Base-by-base conservation (phyloP, 495 filamentous ascomycete genomes). In the Xylaria palmicola region DNA sequence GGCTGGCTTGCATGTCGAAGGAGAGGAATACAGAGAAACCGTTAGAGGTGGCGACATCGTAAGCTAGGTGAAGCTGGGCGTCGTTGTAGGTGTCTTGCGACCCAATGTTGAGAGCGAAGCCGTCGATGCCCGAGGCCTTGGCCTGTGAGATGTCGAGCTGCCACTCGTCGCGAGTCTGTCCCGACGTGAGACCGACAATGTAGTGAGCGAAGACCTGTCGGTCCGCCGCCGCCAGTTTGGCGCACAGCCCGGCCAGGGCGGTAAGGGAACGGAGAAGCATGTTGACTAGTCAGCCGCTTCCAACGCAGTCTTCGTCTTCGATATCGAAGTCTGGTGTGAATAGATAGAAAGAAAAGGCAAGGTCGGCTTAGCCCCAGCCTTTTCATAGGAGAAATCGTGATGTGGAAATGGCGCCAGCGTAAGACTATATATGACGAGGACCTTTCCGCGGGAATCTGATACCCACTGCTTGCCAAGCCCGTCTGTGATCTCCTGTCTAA, bases 81-180 rank as follows among this genome's bases (percentile, higher is more conserved):
- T 75, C 73, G 12, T 78, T 84, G 66, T 78, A 82, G 0, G 68
- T 66, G 54, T 87, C 83, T 8, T 66, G 72, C 4, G 79, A 77
- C 0, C 79, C 89, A 43, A 90, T 79, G 59, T 92, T 91, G 30
- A 91, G 67, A 0, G 84, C 88, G 65, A 92, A 92, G 3, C 85
- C 89, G 65, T 92, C 88, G 50, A 92, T 89, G 36, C 85, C 80
- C 0, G 83, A 78, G 13, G 77, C 77, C 62, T 85, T 80, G 8
- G 88, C 88, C 9, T 79, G 70, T 7, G 65, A 68, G 44, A 91
- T 87, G 51, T 91, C 87, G 6, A 72, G 73, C 39, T 76, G 72
- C 83, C 86, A 90, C 32, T 87, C 77, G 13, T 75, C 72, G 1
- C 61, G 50, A 0, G 76, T 74, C 62, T 83, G 79, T 1, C 68